These are phyloP conservation scores for Suillus tomentosus DNA, from an alignment of 768 basidiomycete species.

Conservation along the genomic window DNA sequence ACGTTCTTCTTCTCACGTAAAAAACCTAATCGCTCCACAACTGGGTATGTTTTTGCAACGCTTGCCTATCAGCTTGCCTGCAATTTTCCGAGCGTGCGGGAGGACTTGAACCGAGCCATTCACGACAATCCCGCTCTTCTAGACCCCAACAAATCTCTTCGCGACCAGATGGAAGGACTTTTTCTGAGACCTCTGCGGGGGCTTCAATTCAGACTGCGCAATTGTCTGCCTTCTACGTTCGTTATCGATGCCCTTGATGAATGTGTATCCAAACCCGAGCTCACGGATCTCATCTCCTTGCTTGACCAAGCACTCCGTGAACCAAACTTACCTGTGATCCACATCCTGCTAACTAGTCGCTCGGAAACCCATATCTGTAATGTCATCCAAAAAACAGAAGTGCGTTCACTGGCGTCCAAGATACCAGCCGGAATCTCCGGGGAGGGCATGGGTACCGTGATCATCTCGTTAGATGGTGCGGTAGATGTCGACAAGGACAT, in stretches of 20 bases:
- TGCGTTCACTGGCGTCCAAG: background rate
- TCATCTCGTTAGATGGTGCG: background rate
- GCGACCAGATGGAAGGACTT: background rate
- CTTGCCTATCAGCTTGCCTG: background rate
- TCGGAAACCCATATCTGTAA: background rate
- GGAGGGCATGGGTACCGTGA: background rate
- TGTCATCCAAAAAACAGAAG: background rate
- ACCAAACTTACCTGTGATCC: background rate
- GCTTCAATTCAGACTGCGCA: background rate
- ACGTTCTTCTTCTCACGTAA: background rate
- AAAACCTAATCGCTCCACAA: rapidly evolving
- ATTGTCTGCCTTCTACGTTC: background rate
- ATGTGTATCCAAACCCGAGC: background rate
- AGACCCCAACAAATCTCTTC: background rate
- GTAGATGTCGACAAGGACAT: background rate
- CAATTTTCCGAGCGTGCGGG: background rate
- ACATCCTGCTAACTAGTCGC: background rate
- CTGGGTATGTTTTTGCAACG: background rate
- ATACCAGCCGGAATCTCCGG: background rate
- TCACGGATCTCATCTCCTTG: background rate
- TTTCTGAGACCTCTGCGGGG: background rate
- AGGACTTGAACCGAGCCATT: background rate
- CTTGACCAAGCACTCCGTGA: background rate
- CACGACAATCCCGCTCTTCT: background rate
- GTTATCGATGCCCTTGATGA: background rate